Percentiles rank a stretch among this genome's conserved stretches.
phyloP scores from a whole-genome alignment of 2,329 filamentous ascomycete genomes.

The Nemania serpens region DNA sequence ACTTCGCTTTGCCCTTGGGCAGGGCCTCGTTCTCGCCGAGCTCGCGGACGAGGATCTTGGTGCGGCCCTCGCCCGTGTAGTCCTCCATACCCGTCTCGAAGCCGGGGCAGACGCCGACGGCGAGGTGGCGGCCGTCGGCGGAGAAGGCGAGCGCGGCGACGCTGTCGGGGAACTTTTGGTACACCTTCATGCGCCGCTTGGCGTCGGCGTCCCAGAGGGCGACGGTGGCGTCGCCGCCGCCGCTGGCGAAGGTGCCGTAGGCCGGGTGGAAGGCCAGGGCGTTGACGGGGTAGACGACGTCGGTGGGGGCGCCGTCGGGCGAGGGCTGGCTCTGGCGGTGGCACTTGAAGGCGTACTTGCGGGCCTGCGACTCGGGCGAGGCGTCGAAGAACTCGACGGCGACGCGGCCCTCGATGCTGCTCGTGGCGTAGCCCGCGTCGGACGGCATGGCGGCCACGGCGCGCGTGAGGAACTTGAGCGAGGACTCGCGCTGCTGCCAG shows the following conservation, averaged over 20 bases:
- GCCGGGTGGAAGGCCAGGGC: conserved; percentile 85
- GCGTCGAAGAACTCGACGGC: conserved; percentile 99
- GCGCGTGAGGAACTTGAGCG: conserved; percentile 93
- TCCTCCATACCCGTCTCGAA: conserved; percentile 89
- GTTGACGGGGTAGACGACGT: conserved; percentile 91
- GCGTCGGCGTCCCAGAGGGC: conserved; percentile 90
- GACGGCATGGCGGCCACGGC: conserved; percentile 96
- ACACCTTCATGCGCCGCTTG: conserved; percentile 87
- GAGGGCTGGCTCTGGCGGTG: conserved; percentile 76
- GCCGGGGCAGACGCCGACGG: conserved; percentile 80
- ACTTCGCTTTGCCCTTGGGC: conserved; percentile 74
- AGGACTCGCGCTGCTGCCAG: conserved; percentile 93
- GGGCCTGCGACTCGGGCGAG: conserved; percentile 79
- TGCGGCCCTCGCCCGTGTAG: conserved; percentile 70
- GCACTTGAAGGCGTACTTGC: conserved; percentile 99
- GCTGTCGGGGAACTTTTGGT: conserved; percentile 80
- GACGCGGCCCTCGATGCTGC: conserved; percentile 91
- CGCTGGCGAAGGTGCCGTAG: conserved; percentile 83
- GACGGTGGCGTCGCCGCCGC: conserved; percentile 89
- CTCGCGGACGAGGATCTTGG: conserved; percentile 81
- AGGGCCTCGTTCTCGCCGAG: conserved; percentile 87
- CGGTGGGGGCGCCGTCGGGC: conserved; percentile 61
- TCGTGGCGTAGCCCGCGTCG: conserved; percentile 90
- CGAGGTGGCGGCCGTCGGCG: conserved; percentile 75
- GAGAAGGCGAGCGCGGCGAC: conserved; percentile 80